Evolutionary conservation across 345 rosid species (phyloP).

Genomic region (Iberis pinnata): DNA sequence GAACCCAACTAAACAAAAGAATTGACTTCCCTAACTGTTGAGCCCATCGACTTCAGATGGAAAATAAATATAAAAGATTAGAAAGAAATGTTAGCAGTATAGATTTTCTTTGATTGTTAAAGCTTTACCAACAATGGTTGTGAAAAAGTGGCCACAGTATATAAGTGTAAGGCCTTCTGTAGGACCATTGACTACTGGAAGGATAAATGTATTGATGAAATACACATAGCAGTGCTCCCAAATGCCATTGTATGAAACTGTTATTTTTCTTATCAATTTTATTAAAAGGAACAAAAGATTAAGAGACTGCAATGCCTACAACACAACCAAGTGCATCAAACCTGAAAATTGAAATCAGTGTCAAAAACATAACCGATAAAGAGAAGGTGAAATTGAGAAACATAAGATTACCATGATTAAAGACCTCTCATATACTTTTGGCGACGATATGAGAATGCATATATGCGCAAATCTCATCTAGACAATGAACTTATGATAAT

Average conservation of each 20-base stretch:
- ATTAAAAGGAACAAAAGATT: neutral
- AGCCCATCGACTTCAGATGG: constrained; percentile 59
- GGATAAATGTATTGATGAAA: constrained; percentile 83
- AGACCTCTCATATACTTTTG: constrained; percentile 95
- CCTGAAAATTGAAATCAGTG: constrained; percentile 37
- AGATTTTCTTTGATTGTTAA: constrained; percentile 6
- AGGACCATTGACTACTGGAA: constrained; percentile 93
- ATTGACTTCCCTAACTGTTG: constrained; percentile 60
- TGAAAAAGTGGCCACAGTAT: constrained; percentile 63
- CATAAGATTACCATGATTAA: constrained; percentile 67
- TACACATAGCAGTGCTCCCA: constrained; percentile 90
- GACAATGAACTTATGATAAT: neutral
- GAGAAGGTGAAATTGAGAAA: constrained; percentile 6
- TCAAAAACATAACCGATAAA: constrained; percentile 12
- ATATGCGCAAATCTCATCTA: constrained; percentile 72
- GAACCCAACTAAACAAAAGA: constrained; percentile 76
- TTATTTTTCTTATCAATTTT: neutral
- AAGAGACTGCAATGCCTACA: constrained; percentile 39
- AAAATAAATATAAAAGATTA: neutral
- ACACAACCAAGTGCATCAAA: constrained; percentile 99
- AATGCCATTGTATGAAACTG: constrained; percentile 87
- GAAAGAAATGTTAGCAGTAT: neutral
- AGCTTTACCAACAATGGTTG: constrained; percentile 79
- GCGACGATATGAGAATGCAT: too few relatives aligned
- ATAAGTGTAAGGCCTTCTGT: constrained; percentile 94